Conservation (phyloP, 192 early-diverging fungal genomes). For the Coemansia sp. region DNA sequence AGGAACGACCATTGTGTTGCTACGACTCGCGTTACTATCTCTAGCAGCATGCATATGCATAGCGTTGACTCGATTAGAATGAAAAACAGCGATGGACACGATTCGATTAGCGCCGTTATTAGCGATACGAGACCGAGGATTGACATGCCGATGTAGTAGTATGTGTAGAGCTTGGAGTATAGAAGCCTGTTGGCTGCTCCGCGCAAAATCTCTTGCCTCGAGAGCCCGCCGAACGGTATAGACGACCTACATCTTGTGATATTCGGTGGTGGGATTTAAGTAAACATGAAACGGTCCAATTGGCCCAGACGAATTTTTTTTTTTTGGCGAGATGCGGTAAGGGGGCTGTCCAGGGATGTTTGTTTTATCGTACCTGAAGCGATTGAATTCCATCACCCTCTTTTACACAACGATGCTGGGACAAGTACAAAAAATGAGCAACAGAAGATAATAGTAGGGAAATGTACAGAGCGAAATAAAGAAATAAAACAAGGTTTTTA, state of each 20-base stretch:
- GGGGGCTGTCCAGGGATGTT: too few species aligned
- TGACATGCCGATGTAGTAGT: slow-evolving; percentile 58
- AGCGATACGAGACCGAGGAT: slow-evolving; percentile 56
- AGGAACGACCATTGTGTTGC: slow-evolving; percentile 61
- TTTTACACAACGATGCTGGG: neutral
- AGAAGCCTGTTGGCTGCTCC: slow-evolving; percentile 63
- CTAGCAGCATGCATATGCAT: slow-evolving; percentile 75
- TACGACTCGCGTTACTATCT: slow-evolving; percentile 66
- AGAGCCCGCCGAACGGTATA: slow-evolving; percentile 47
- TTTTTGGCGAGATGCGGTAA: too few species aligned
- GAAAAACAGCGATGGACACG: slow-evolving; percentile 67
- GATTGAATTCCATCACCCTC: slow-evolving; percentile 37
- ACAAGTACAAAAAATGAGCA: neutral
- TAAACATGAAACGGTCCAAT: neutral
- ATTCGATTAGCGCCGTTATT: slow-evolving; percentile 45
- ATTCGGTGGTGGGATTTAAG: too few species aligned
- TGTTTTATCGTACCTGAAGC: slow-evolving; percentile 22
- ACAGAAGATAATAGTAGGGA: neutral
- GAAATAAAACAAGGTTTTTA: neutral
- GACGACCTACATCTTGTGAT: slow-evolving; percentile 16
- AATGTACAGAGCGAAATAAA: neutral
- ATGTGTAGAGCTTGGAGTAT: slow-evolving; percentile 63
- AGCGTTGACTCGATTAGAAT: slow-evolving; percentile 71
- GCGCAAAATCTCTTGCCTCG: slow-evolving; percentile 56
- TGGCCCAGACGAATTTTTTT: neutral